Percentiles rank a stretch among this genome's conserved stretches.
Evolutionary conservation across 2,329 filamentous ascomycete species (phyloP).

Genomic region (Penicillium sp.): DNA sequence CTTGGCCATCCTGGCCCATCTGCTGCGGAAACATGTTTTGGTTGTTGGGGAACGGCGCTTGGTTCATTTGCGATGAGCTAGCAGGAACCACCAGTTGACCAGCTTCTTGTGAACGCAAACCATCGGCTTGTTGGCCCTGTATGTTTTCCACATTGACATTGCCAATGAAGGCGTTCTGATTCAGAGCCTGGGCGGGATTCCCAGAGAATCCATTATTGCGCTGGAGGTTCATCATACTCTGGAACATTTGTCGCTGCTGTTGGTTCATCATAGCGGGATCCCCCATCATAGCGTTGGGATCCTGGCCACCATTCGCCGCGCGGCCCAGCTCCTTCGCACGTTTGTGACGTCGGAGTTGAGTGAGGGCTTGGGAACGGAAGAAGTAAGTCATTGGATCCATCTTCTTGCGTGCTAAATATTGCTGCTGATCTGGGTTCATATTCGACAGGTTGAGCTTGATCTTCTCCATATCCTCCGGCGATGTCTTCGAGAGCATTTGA

Average conservation of each 20-base stretch:
- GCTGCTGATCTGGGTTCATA: constrained; percentile 53
- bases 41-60: constrained; percentile 44
- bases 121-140: constrained; percentile 64
- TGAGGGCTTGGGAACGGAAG: constrained; percentile 55
- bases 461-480: constrained; percentile 51
- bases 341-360: constrained; percentile 41
- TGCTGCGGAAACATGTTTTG: constrained; percentile 50
- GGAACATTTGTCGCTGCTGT: constrained; percentile 47
- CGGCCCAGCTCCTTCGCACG: constrained; percentile 40
- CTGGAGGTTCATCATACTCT: constrained; percentile 47
- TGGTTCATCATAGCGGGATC: constrained; percentile 42
- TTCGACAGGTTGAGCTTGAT: constrained; percentile 52
- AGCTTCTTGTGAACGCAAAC: constrained; percentile 63
- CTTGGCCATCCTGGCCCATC: constrained; percentile 43
- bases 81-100: constrained; percentile 68
- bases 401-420: constrained; percentile 49
- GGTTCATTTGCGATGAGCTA: constrained; percentile 59
- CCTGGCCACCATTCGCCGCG: constrained; percentile 32
- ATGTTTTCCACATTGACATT: constrained; percentile 60
- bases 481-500: constrained; percentile 51
- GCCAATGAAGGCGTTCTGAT: constrained; percentile 44
- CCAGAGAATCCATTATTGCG: constrained; percentile 42
- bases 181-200: constrained; percentile 37
- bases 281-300: constrained; percentile 39
- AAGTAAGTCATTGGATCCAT: constrained; percentile 57